Evolutionary conservation across 139 green algal genomes (phyloP), one percentile per base, ranked within the genome.

Genomic region (Chlorella ohadii): DNA sequence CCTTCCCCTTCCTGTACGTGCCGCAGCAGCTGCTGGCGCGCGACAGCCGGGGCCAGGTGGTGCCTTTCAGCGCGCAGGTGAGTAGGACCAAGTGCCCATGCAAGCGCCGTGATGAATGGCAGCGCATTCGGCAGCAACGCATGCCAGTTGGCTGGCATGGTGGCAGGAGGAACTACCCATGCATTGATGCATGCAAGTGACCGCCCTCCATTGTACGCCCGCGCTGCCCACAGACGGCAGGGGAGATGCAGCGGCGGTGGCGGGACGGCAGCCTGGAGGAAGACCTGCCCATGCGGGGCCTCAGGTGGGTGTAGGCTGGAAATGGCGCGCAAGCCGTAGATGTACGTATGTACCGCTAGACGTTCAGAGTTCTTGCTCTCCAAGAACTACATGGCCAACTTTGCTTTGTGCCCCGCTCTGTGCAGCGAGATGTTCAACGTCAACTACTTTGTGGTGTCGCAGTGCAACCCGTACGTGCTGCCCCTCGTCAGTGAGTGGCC

Each of bases 391-490:
- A 39, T 72, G 31, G 1, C 6, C 13, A 97, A 74, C 79, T 97
- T 34, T 13, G 11, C 44, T 56, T 7, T 64, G 23, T n/a, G 17
- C 20, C 36, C 17, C 67, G 36, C 19, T 31, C 36, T 74, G 12
- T 15, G 34, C 66, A 44, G 63, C 86, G 96, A 98, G 87, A 96
- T 97, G 93, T 98, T 98, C 92, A 97, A 97, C 83, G 95, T 94
- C 66, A 98, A 98, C 91, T 94, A 98, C 89, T 98, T 98, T 77
- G 79, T 98, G 13, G 93, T 98, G 16, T 90, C 56, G 82, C 96
- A 98, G 87, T 95, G 92, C 84, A 98, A 97, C 91, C 96, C 96
- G 11, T 93, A 97, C 87, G 95, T 98, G 51, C 93, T 96, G 65
- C 96, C 96, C 12, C 89, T 96, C 13, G 88, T 98, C 11, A 88